Percentiles rank a stretch among this genome's conserved stretches.
Conservation (phyloP, 176 grass and related monocot genomes). For the Oryza glumipatula region DNA sequence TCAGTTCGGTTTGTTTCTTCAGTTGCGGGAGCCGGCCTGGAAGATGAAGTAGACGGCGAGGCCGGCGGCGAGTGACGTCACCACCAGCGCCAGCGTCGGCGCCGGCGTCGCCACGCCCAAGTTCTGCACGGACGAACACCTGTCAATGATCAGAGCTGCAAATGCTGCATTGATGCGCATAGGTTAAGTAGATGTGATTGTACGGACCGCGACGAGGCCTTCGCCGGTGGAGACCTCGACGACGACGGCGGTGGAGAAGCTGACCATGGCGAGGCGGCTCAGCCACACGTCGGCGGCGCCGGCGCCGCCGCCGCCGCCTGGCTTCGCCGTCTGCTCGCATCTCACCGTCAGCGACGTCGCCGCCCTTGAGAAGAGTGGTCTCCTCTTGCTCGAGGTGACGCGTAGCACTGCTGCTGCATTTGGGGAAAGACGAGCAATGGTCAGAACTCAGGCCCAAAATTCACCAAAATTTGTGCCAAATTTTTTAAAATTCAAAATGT, state of each 20-base stretch:
- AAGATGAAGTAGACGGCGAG: slow-evolving; percentile 77
- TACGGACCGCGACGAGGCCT: slow-evolving; percentile 70
- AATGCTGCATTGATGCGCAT: not conserved
- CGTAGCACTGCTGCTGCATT: slow-evolving; percentile 37
- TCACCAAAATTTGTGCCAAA: not conserved
- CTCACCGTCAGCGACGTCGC: slow-evolving; percentile 48
- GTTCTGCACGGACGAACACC: slow-evolving; percentile 52
- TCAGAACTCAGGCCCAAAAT: not conserved
- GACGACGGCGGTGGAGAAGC: slow-evolving; percentile 77
- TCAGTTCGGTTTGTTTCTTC: not conserved
- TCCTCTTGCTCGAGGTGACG: slow-evolving; percentile 45
- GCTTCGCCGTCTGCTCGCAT: slow-evolving; percentile 71
- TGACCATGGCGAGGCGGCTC: slow-evolving; percentile 78
- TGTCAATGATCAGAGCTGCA: not conserved
- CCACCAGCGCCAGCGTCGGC: slow-evolving; percentile 59
- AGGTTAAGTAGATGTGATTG: not conserved
- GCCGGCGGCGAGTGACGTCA: slow-evolving; percentile 76
- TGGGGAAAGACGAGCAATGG: not conserved
- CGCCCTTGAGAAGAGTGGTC: not conserved
- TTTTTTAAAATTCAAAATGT: not conserved
- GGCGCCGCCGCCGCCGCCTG: slow-evolving; percentile 12
- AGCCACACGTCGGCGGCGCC: slow-evolving; percentile 65
- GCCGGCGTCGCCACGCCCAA: slow-evolving; percentile 63
- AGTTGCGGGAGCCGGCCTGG: slow-evolving; percentile 61
- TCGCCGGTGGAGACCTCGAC: slow-evolving; percentile 81